Conservation (phyloP, 192 early-diverging fungal genomes). For the Coemansia sp. region DNA sequence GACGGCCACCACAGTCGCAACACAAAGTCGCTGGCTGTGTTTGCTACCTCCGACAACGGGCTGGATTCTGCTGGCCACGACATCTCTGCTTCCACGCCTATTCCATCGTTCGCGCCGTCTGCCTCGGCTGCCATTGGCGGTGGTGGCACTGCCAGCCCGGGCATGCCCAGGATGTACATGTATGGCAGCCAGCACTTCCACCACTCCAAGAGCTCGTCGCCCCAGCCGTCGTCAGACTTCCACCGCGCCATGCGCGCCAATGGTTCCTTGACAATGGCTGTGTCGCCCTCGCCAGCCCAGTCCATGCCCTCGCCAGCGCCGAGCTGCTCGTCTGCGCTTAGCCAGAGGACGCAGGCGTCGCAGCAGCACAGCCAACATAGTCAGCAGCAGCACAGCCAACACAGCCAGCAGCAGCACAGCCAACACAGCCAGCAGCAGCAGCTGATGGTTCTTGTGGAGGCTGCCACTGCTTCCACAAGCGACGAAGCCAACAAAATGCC, state of each 20-base stretch:
- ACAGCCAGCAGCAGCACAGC: no score
- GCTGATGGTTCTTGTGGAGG: conserved; percentile 45
- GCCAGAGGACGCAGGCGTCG: neutral
- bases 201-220: conserved; percentile 35
- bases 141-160: neutral
- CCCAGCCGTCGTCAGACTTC: conserved; percentile 10
- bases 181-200: conserved; percentile 1
- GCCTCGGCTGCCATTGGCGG: neutral
- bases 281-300: conserved; percentile 7
- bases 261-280: neutral
- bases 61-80: neutral
- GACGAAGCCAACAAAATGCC: neutral
- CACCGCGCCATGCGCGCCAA: neutral
- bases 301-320: conserved; percentile 11
- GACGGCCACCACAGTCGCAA: conserved; percentile 54
- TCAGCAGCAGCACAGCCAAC: no score
- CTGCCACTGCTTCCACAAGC: conserved; percentile 20
- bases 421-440: conserved; percentile 22
- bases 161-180: neutral
- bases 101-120: neutral
- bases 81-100: neutral
- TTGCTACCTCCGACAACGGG: conserved; percentile 17
- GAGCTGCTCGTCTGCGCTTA: conserved; percentile 5
- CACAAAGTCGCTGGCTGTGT: conserved; percentile 44
- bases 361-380: conserved; percentile 6